Percentiles rank a stretch among this genome's conserved stretches.
Conservation (phyloP, 768 basidiomycete species). For the Tephrocybe sp. region DNA sequence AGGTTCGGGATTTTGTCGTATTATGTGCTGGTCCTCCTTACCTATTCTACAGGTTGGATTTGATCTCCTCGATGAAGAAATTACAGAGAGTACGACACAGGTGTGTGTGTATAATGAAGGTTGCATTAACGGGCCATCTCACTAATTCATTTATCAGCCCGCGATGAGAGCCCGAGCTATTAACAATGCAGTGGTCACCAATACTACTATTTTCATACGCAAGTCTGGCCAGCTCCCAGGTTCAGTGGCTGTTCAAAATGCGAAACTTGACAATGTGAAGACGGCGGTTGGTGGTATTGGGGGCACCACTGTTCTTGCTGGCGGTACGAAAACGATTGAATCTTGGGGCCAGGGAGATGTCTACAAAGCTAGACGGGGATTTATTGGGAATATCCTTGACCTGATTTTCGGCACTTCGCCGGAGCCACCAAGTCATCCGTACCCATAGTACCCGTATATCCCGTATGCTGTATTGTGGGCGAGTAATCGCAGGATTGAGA, state of each 20-base stretch:
- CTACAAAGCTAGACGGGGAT: constrained; percentile 54
- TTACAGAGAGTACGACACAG: constrained; percentile 35
- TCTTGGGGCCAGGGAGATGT: constrained; percentile 81
- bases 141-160: constrained; percentile 36
- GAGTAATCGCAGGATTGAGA: constrained; percentile 56
- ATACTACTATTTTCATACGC: constrained; percentile 64
- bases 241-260: constrained; percentile 65
- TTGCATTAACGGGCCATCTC: not conserved
- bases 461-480: constrained; percentile 58
- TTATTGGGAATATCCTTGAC: constrained; percentile 57
- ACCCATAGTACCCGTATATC: constrained; percentile 72
- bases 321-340: constrained; percentile 56
- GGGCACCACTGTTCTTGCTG: constrained; percentile 52
- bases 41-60: constrained; percentile 47
- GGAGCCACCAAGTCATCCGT: too few relatives aligned
- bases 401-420: constrained; percentile 64
- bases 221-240: constrained; percentile 52
- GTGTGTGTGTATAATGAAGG: constrained; percentile 21
- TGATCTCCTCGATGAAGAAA: constrained; percentile 51
- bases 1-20: constrained; percentile 15
- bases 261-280: constrained; percentile 56
- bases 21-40: constrained; percentile 10
- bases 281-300: constrained; percentile 56
- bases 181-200: constrained; percentile 56
- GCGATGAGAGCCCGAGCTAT: constrained; percentile 59